Base-by-base conservation (phyloP, 768 basidiomycete species). In the Leccinum disarticulatum region DNA sequence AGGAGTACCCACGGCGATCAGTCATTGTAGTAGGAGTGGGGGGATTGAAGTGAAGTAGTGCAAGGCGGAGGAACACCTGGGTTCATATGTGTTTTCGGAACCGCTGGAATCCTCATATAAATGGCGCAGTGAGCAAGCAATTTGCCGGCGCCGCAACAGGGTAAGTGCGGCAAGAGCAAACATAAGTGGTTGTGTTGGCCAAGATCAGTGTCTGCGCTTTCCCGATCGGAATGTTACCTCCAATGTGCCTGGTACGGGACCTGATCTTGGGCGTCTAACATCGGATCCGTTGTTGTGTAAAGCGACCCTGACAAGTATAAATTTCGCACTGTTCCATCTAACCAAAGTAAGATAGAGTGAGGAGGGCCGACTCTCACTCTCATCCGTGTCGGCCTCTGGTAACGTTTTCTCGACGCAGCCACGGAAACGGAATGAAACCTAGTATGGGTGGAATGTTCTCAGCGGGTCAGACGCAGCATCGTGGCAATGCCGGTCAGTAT, bases 61-160 rank as follows among this genome's bases (percentile, higher is more conserved):
- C 36, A 57, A 56, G 35, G 60, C 30, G 62, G 55, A 60, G 59
- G 54, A 33, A 25, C 43, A 30, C 27, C 61, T 50, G 58, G 72
- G 72, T 74, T 73, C 74, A 73, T 74, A 73, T 59, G 74, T 64
- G 22, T 69, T 73, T 73, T 63, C 70, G 72, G 74, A 50, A 33
- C 72, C 74, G 70, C 70, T 64, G 60, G 49, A 35, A 43, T 14
- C 52, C 57, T 60, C 65, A 69, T 71, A 69, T 67, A 66, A 66
- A 65, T 62, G 59, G 62, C 54, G 51, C 55, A 69, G 46, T 58
- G 64, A 71, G 67, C 63, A 57, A 52, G 66, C 64, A 64, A 61
- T 57, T 74, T 70, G 72, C 72, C 72, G 70, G 64, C 66, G 68
- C 67, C 63, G 69, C 67, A 55, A 61, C 68, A 73, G 71, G 69